Percentiles rank a stretch among this genome's conserved stretches.
Evolutionary conservation across 345 rosid species (phyloP).

Genomic region (Corchorus olitorius): DNA sequence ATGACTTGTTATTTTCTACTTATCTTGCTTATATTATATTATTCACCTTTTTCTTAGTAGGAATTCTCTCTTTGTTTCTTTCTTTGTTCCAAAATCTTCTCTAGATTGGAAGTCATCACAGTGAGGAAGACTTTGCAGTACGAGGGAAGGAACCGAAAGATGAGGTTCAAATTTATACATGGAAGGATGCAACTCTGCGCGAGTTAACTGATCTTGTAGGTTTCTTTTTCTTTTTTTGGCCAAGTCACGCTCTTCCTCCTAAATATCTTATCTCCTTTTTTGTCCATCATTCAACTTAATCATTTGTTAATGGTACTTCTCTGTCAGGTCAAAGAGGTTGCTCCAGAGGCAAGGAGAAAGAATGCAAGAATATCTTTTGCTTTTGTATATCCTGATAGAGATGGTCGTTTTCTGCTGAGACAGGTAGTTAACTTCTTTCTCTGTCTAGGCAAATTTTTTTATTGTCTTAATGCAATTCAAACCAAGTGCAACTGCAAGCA

Average conservation of each 20-base stretch:
- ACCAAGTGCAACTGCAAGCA: not conserved
- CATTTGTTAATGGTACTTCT: not conserved
- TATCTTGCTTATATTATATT: not conserved
- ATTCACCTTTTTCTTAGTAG: not conserved
- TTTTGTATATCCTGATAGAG: slow-evolving; percentile 76
- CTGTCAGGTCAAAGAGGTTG: slow-evolving; percentile 77
- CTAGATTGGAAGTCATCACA: slow-evolving; percentile 81
- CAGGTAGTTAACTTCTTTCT: slow-evolving; percentile 45
- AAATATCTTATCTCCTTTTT: not conserved
- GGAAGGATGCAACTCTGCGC: slow-evolving; percentile 90
- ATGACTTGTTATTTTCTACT: not conserved
- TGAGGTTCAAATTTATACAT: slow-evolving; percentile 90
- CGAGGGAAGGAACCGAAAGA: slow-evolving; percentile 93
- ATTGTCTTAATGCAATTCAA: not conserved
- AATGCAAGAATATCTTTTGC: slow-evolving; percentile 82
- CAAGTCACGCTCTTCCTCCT: not conserved
- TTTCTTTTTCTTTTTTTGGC: not conserved
- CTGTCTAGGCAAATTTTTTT: not conserved
- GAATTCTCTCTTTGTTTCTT: not conserved
- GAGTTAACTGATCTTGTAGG: slow-evolving; percentile 83
- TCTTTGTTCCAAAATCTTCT: slow-evolving; percentile 11
- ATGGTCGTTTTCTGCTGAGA: slow-evolving; percentile 66
- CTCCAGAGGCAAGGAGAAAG: slow-evolving; percentile 83
- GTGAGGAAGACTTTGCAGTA: slow-evolving; percentile 73
- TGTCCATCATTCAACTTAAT: not conserved